Evolutionary conservation across 768 basidiomycete species (phyloP), one percentile per base, ranked within the genome.

Genomic region (Clitopilus passeckerianus): DNA sequence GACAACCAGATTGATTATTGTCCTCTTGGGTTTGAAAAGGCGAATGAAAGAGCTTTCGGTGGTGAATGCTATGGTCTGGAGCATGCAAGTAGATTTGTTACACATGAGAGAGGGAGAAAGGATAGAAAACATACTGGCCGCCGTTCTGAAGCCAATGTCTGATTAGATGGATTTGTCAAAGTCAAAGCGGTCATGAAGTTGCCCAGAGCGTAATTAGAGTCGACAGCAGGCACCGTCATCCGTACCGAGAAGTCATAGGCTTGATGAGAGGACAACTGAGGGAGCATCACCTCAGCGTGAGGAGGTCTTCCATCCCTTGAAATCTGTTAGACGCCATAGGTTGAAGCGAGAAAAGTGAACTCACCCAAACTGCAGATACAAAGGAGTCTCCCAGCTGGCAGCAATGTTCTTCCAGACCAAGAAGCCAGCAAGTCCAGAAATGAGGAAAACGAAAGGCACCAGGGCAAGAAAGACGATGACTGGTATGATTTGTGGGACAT

Each of bases 301-400:
- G 91, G 91, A 8, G 77, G 68, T 23, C 71, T 63, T 1, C 85
- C 84, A 61, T 91, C 88, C 9, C 91, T 93, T 30, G 58, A 18
- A 54, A 41, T 14, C 18, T 46, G 61, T 58, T 43, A 66, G 57
- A 60, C 44, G 5, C 33, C 34, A 35, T 34, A 30, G 54, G 20
- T 22, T 34, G 2, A 59, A 1, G 24, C 43, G 52, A 23, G 30
- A 61, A 59, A 34, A 37, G 7, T 52, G 15, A 22, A 68, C 84
- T 37, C 70, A 92, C 91, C 91, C 91, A 63, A 93, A 94, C 75
- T 92, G 90, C 18, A 94, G 76, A 68, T 86, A 84, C 20, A 91
- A 60, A 14, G 85, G 81, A 10, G 80, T 71, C 60, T 86, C 78
- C 92, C 92, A 94, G 33, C 83, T 79, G 5, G 84, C 80, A 12